Percentiles rank a stretch among this genome's conserved stretches.
Evolutionary conservation across 441 rosid genomes (phyloP).

Genomic region (Gossypium davidsonii): DNA sequence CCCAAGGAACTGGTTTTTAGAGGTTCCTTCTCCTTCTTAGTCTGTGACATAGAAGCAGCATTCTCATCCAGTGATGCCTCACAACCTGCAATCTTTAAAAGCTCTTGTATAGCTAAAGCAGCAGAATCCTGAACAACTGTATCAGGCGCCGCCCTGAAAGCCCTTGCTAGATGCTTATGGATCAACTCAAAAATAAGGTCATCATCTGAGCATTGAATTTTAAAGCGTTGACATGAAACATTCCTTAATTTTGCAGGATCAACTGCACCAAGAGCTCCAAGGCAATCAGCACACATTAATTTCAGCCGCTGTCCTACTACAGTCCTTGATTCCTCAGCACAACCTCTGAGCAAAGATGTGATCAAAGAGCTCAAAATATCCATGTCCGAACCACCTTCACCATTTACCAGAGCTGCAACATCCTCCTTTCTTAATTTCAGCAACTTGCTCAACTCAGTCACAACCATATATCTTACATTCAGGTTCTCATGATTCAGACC

Average conservation of each 20-base stretch:
- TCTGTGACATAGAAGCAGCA: conserved; percentile 38
- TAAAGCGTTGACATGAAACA: conserved; percentile 72
- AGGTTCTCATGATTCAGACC: conserved; percentile 91
- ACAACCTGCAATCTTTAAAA: conserved; percentile 96
- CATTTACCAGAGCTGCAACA: conserved; percentile 67
- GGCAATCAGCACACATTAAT: conserved; percentile 92
- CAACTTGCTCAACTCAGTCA: conserved; percentile 88
- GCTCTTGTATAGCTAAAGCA: conserved; percentile 97
- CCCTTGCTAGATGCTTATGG: conserved; percentile 91
- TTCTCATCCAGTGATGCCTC: conserved; percentile 88
- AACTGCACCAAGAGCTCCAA: conserved; percentile 97
- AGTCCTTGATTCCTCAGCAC: conserved; percentile 98
- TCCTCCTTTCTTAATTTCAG: conserved; percentile 66
- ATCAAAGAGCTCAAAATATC: conserved; percentile 84
- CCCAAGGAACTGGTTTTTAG: conserved; percentile 25
- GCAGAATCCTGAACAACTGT: conserved; percentile 94
- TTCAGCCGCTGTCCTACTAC: conserved; percentile 85
- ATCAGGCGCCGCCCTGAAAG: conserved; percentile 99
- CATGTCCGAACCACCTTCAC: conserved; percentile 79
- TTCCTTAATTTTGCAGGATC: conserved; percentile 96
- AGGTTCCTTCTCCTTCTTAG: conserved; percentile 34
- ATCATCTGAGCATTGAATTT: conserved; percentile 98
- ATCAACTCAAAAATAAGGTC: conserved; percentile 98
- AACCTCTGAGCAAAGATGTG: conserved; percentile 83
- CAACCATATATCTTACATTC: conserved; percentile 99